Conservation (phyloP, 169 alveolate species). For the Eimeria maxima region DNA sequence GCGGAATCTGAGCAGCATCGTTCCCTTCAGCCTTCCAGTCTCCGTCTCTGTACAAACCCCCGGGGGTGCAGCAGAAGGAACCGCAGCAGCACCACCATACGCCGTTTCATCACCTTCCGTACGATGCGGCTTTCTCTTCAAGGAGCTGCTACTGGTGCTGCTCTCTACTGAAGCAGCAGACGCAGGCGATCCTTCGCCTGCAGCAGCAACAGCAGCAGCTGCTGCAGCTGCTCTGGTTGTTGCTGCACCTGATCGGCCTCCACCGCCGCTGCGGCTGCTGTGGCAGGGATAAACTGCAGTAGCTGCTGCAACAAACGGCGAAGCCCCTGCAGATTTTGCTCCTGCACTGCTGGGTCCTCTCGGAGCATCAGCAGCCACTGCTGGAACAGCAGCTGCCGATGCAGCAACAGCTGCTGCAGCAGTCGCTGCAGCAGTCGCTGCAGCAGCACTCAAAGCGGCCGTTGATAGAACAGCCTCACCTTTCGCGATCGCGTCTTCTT, state of each 20-base stretch:
- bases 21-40: not conserved
- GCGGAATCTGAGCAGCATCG: conserved; percentile 9
- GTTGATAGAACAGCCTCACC: too few species aligned
- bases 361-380: too few species aligned
- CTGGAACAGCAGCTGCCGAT: too few species aligned
- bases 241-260: not conserved
- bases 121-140: not conserved
- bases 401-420: too few species aligned
- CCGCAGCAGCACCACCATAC: not conserved
- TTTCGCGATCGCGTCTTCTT: not conserved
- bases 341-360: not conserved
- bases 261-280: conserved; percentile 13
- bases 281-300: not conserved
- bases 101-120: not conserved
- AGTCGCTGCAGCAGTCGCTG: too few species aligned
- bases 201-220: not conserved
- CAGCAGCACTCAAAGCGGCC: too few species aligned
- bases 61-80: conserved; percentile 1
- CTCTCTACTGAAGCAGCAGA: not conserved
- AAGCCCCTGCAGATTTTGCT: not conserved
- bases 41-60: not conserved
- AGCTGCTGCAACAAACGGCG: not conserved
- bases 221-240: conserved; percentile 19
- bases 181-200: not conserved
- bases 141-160: not conserved